Percentiles rank a stretch among this genome's conserved stretches.
These are phyloP conservation scores for Entomortierella chlamydospora DNA, from an alignment of 192 early-diverging fungal species.

Conservation along the genomic window DNA sequence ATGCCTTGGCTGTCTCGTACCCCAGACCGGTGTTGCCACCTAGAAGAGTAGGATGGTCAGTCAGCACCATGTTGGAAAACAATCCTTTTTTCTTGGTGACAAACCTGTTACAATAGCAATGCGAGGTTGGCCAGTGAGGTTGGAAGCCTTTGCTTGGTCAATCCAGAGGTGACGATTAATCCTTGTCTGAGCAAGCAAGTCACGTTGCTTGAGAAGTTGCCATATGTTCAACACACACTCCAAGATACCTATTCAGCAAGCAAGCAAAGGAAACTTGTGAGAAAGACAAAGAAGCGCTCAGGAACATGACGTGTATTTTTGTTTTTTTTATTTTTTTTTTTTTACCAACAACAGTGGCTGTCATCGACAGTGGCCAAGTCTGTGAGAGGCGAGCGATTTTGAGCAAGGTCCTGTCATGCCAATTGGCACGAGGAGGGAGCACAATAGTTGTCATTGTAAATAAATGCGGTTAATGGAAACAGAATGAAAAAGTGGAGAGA, in stretches of 20 bases:
- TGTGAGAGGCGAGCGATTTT: slow-evolving; percentile 20
- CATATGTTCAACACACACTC: slow-evolving; percentile 44
- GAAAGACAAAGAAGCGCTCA: too few species aligned
- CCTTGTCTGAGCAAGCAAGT: slow-evolving; percentile 14
- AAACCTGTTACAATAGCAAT: slow-evolving; percentile 46
- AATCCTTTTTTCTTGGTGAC: background rate
- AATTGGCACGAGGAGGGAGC: slow-evolving; percentile 35
- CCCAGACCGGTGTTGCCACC: slow-evolving; percentile 74
- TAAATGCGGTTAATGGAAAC: background rate
- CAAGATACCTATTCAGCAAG: slow-evolving; percentile 38
- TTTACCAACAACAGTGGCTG: slow-evolving; percentile 42
- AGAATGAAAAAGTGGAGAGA: background rate
- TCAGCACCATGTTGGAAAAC: too few species aligned
- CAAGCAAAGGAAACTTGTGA: background rate
- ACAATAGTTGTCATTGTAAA: background rate
- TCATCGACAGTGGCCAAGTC: slow-evolving; percentile 20
- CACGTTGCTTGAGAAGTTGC: slow-evolving; percentile 29
- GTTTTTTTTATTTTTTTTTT: background rate
- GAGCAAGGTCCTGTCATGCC: slow-evolving; percentile 35
- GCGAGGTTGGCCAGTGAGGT: slow-evolving; percentile 9
- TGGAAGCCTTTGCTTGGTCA: slow-evolving; percentile 11
- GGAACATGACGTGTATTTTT: too few species aligned
- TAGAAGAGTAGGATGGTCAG: background rate
- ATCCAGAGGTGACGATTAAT: slow-evolving; percentile 42
- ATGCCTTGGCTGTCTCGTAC: slow-evolving; percentile 64